phyloP scores from a whole-genome alignment of 2,329 filamentous ascomycete species.

The Gaeumannomyces tritici region DNA sequence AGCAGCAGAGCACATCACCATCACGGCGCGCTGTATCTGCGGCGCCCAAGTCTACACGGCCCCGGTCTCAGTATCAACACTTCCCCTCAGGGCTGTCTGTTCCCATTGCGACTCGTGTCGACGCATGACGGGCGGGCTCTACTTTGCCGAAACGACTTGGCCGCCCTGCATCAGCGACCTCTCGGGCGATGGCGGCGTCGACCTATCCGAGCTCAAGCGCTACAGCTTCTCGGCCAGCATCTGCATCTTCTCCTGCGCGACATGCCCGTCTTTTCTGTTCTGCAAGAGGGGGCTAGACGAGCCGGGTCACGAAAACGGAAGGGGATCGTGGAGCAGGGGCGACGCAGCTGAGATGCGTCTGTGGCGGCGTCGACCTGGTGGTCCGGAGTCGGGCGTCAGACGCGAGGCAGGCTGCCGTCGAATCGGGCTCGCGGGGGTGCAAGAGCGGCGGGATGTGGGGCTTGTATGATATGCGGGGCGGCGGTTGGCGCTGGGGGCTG shows the following conservation, averaged over 20 bases:
- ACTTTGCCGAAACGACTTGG: not conserved
- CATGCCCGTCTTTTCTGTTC: not conserved
- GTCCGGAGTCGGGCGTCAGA: no score
- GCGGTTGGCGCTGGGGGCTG: no score
- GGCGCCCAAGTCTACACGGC: not conserved
- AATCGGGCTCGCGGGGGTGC: no score
- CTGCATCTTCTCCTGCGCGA: not conserved
- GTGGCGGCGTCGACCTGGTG: no score
- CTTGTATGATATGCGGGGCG: no score
- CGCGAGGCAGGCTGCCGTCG: no score
- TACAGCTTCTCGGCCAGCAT: not conserved
- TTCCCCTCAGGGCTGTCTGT: not conserved
- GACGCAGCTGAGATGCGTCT: no score
- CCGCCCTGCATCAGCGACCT: not conserved
- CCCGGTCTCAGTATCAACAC: not conserved
- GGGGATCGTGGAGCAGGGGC: no score
- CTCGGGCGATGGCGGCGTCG: not conserved
- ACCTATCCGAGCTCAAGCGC: not conserved
- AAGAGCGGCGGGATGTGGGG: no score
- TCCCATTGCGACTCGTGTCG: conserved; percentile 2
- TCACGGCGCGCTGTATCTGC: not conserved
- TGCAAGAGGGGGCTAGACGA: not conserved
- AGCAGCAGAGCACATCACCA: not conserved
- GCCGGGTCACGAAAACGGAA: no score
- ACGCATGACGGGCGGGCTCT: not conserved